Evolutionary conservation across 2,329 filamentous ascomycete genomes (phyloP).

Genomic region (Nothopassalora personata): DNA sequence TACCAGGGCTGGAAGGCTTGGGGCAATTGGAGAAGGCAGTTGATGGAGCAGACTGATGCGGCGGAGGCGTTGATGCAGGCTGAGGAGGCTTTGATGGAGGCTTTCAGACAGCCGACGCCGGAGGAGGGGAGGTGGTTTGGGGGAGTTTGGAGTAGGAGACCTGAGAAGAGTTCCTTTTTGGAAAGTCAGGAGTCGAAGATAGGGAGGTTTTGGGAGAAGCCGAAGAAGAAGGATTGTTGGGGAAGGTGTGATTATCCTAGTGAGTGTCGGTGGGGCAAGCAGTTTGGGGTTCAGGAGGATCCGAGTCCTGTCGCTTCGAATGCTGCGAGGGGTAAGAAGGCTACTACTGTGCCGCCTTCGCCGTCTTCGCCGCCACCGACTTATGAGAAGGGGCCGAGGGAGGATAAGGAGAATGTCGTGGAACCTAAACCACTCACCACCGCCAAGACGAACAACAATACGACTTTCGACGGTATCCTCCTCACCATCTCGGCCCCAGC

Average conservation of each 20-base stretch:
- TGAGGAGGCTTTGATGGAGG: slow-evolving; percentile 12
- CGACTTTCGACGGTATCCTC: slow-evolving; percentile 28
- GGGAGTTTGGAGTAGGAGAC: slow-evolving; percentile 12
- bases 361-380: neutral
- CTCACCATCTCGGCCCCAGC: slow-evolving; percentile 4
- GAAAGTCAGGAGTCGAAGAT: neutral
- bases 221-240: slow-evolving; percentile 39
- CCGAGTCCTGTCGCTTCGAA: neutral
- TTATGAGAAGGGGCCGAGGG: neutral
- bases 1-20: slow-evolving; percentile 48
- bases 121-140: slow-evolving; percentile 19
- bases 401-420: neutral
- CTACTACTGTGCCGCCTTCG: neutral
- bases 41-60: slow-evolving; percentile 21
- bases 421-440: neutral
- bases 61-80: slow-evolving; percentile 20
- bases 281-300: slow-evolving; percentile 23
- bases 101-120: slow-evolving; percentile 6
- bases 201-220: neutral
- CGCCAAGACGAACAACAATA: slow-evolving; percentile 2
- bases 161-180: neutral
- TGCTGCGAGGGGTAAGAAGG: neutral
- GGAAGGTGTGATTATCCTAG: slow-evolving; percentile 42
- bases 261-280: slow-evolving; percentile 41
- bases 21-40: slow-evolving; percentile 39